Evolutionary conservation across 1,284 basidiomycete genomes (phyloP), one percentile per base, ranked within the genome.

Genomic region (Ustilago bromivora): DNA sequence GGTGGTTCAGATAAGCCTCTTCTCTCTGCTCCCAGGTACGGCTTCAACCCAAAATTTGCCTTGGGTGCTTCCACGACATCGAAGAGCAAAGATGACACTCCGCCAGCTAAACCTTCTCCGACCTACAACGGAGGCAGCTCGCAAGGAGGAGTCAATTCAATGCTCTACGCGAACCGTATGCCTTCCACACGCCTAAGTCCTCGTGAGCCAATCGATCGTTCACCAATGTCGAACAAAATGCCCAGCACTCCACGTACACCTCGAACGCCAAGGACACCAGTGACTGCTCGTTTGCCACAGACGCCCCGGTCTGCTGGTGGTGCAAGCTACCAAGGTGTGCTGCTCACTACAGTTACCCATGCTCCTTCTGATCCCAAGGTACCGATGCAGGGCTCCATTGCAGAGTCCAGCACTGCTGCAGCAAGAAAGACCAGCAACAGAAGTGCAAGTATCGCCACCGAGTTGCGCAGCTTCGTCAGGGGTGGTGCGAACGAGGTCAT

Each of bases 261-360:
- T 6, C 35, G 32, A 17, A 61, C 62, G 17, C 54, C 61, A 1
- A 13, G 34, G 9, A 64, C 61, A 6, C 63, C 69, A 0, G 53
- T 69, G 35, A 64, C 56, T 41, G 51, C 58, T 17, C 63, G 58
- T 19, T 41, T 66, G 9, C 60, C 70, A 19, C 40, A 51, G 55
- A 55, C 66, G 3, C 60, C 66, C 5, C 34, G 36, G n/a, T 61
- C 56, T 9, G 56, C 55, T 2, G 49, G 61, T n/a, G n/a, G 43
- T 8, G 52, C 31, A 31, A 38, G 62, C 8, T 69, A 69, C 31
- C 71, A 60, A n/a, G 71, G 71, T 52, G 52, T 69, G 3, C 57
- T 74, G 2, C 62, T 74, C 23, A 69, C 71, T 38, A 74, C 71
- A 15, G 47, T 65, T 53, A 74, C 71, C 1, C 63, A 60, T 9